Conservation (phyloP, 441 rosid genomes). For the Croton setiger region DNA sequence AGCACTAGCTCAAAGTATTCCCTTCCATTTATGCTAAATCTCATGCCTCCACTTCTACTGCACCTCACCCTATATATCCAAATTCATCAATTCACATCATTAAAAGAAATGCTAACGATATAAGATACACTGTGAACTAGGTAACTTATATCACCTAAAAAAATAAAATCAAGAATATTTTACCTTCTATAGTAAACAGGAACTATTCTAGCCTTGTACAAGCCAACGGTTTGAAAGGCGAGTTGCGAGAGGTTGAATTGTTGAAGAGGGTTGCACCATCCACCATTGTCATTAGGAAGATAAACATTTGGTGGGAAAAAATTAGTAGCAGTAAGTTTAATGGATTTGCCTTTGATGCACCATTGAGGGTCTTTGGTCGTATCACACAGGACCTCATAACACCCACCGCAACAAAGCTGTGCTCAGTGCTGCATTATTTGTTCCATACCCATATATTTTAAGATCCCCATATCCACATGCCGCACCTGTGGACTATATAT, state of each 20-base stretch:
- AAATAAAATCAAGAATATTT: no score
- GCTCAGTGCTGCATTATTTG: conserved; percentile 60
- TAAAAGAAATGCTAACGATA: no score
- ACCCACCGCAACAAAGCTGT: conserved; percentile 70
- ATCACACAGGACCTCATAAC: conserved; percentile 64
- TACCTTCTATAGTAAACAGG: neutral
- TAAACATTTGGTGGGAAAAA: conserved; percentile 72
- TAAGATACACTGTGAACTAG: no score
- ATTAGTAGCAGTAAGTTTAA: conserved; percentile 73
- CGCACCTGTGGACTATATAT: conserved; percentile 39
- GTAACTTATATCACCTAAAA: no score
- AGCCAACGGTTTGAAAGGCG: conserved; percentile 57
- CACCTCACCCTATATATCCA: no score
- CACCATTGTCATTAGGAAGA: conserved; percentile 59
- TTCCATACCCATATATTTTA: conserved; percentile 53
- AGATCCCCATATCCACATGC: conserved; percentile 86
- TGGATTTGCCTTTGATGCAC: conserved; percentile 52
- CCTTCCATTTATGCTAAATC: no score
- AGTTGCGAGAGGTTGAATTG: conserved; percentile 75
- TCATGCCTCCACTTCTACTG: no score
- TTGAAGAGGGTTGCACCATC: conserved; percentile 72
- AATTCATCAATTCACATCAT: no score
- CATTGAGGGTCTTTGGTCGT: conserved; percentile 50
- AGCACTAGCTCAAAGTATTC: conserved; percentile 19
- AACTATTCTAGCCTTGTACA: conserved; percentile 50